These are phyloP conservation scores for Nannochloris sp. DNA, from an alignment of 139 green algal genomes.

Conservation along the genomic window DNA sequence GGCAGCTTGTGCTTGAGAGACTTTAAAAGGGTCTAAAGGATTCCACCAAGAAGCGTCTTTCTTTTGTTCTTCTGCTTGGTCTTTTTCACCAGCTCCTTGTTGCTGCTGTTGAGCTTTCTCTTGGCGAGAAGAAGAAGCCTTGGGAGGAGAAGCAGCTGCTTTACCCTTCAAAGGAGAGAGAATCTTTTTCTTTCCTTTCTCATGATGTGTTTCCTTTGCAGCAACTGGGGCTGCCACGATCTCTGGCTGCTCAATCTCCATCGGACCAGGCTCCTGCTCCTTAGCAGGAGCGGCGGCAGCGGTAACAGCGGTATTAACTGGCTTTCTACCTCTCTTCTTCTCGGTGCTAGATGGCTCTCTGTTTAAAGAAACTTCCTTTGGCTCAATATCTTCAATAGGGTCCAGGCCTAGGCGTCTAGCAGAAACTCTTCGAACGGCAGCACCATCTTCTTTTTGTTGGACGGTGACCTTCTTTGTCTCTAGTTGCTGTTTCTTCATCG, in stretches of 20 bases:
- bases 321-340: no score
- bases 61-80: background rate
- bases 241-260: background rate
- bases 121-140: background rate
- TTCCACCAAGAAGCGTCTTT: constrained; percentile 8
- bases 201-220: background rate
- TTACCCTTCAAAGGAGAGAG: background rate
- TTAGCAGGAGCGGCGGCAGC: background rate
- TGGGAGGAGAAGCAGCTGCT: background rate
- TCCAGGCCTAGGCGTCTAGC: no score
- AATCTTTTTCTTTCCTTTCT: no score
- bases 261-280: background rate
- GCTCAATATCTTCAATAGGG: no score
- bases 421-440: no score
- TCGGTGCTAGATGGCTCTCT: no score
- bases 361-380: no score
- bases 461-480: no score
- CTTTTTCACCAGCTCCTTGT: background rate
- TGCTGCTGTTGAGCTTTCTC: background rate
- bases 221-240: background rate
- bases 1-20: constrained; percentile 9
- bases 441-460: no score
- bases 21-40: background rate
- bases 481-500: no score
- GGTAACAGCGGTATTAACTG: background rate